These are phyloP conservation scores for Trifolium fragiferum DNA, from an alignment of 306 rosid species.

Conservation along the genomic window DNA sequence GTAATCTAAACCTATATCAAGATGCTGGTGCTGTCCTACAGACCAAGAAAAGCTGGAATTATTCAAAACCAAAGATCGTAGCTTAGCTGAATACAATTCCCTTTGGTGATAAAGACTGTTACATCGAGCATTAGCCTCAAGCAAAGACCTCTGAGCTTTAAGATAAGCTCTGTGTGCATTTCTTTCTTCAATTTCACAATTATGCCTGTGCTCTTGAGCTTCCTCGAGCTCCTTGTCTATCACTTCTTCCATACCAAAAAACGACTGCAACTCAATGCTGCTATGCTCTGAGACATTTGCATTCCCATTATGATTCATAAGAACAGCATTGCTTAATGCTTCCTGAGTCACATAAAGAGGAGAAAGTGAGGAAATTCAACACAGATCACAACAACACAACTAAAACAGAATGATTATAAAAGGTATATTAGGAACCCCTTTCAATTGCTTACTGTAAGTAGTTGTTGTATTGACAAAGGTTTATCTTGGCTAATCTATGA, in stretches of 20 bases:
- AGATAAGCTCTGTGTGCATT: slow-evolving; percentile 84
- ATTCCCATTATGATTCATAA: slow-evolving; percentile 55
- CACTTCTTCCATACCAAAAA: slow-evolving; percentile 74
- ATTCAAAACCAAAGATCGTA: slow-evolving; percentile 64
- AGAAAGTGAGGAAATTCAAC: slow-evolving; percentile 30
- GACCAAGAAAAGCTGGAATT: slow-evolving; percentile 67
- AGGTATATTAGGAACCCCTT: slow-evolving; percentile 28
- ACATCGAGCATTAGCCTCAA: slow-evolving; percentile 85
- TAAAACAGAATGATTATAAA: not conserved
- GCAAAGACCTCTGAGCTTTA: slow-evolving; percentile 82
- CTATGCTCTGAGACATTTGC: slow-evolving; percentile 50
- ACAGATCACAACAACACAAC: slow-evolving; percentile 19
- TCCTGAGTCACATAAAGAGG: slow-evolving; percentile 50
- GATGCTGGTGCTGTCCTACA: slow-evolving; percentile 63
- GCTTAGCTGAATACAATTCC: slow-evolving; percentile 69
- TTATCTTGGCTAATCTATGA: slow-evolving; percentile 25
- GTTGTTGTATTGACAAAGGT: slow-evolving; percentile 7
- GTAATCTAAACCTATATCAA: slow-evolving; percentile 59
- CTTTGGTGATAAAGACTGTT: slow-evolving; percentile 75
- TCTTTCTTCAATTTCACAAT: slow-evolving; percentile 91
- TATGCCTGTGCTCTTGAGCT: slow-evolving; percentile 80
- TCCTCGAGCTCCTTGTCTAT: slow-evolving; percentile 91
- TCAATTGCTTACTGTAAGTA: slow-evolving; percentile 39
- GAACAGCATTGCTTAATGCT: slow-evolving; percentile 46
- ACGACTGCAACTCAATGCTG: slow-evolving; percentile 57